Base-by-base conservation (phyloP, 768 basidiomycete species). In the Boletus speciosus region DNA sequence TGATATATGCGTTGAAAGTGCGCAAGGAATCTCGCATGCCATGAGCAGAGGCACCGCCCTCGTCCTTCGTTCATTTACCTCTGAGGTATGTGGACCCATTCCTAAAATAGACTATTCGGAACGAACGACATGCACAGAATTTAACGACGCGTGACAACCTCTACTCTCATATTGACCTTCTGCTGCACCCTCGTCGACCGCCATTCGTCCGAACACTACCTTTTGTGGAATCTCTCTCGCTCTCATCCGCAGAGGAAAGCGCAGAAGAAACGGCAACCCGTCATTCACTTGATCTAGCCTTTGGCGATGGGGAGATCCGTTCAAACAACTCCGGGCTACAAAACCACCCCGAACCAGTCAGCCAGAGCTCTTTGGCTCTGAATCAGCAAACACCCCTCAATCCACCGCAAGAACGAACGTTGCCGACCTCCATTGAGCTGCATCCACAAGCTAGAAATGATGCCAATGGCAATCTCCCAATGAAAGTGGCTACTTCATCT, bases 131-230 rank as follows among this genome's bases (percentile, higher is more conserved):
- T 49, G 10, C 45, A 47, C 56, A 72, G 63, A 59, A 47, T 52
- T 50, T 57, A 23, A 37, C 37, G 25, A 47, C 58, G 21, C 57
- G 43, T 46, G 51, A 61, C 38, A 47, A 61, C 34, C 45, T 66
- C 31, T 70, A 76, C 55, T 71, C 63, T 21, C 71, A 71, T 35
- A 63, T 88, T 44, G 88, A 89, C 53, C 66, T 85, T 27, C 71
- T 92, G 23, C 65, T 94, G 11, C 92, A 93, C 61, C 90, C 91
- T 43, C 85, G 90, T 21, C 76, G 88, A 5, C 92, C 92, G 9
- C 87, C 90, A 8, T 70, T 90, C 12, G 75, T 90, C 49, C 82
- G 86, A 42, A 76, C 85, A 4, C 67, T 88, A 52, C 88, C 89
- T 15, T 74, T 79, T 31, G 65, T 87, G 11, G 87, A 87, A 57